Evolutionary conservation across 257 asterid genomes (phyloP).

Genomic region (Solanum paucissectum): DNA sequence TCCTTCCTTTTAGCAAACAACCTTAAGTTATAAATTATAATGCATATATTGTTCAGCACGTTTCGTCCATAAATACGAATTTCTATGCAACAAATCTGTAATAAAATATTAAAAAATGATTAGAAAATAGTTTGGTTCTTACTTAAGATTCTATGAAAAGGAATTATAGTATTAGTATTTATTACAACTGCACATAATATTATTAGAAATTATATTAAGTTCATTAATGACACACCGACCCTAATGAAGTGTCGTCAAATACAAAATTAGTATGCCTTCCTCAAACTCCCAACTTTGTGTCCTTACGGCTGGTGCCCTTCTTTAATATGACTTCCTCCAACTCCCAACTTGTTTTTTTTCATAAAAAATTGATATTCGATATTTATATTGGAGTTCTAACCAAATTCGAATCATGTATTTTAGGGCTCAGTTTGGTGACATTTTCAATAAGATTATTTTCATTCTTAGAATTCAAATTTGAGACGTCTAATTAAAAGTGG

Average conservation of each 20-base stretch:
- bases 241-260: background rate
- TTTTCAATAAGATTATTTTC: too few species aligned
- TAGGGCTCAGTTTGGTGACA: accelerated
- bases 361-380: too few species aligned
- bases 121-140: background rate
- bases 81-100: background rate
- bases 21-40: background rate
- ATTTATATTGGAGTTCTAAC: background rate
- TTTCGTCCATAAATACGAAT: background rate
- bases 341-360: too few species aligned
- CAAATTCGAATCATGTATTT: too few species aligned
- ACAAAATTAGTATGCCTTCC: background rate
- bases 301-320: background rate
- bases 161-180: background rate
- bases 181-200: background rate
- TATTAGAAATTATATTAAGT: background rate
- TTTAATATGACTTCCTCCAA: background rate
- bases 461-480: too few species aligned
- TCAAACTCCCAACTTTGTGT: background rate
- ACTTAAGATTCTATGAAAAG: background rate
- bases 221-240: background rate
- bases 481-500: too few species aligned
- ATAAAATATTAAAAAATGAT: background rate
- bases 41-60: background rate
- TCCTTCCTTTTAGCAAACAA: background rate